A percentile compares a stretch with the other conserved stretches of the same genome.
Conservation (phyloP, 179 eudicot genomes). For the Carnegiea gigantea region DNA sequence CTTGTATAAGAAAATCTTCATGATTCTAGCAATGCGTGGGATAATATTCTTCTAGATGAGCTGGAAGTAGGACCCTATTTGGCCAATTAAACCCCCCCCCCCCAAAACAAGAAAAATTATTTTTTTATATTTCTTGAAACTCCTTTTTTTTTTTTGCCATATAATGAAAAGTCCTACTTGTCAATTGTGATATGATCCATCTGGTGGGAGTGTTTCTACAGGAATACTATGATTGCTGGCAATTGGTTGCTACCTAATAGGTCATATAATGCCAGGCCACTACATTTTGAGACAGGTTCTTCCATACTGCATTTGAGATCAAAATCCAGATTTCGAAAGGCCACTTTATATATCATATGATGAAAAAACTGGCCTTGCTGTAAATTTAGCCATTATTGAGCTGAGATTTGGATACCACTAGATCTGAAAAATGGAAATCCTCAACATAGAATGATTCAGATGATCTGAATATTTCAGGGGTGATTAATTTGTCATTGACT, state of each 20-base stretch:
- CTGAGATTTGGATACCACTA: neutral
- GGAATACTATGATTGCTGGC: neutral
- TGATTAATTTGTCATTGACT: neutral
- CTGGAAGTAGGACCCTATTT: slow-evolving; percentile 3
- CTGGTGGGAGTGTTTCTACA: neutral
- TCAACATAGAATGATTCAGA: neutral
- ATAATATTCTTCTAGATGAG: slow-evolving; percentile 1
- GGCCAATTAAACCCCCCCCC: neutral
- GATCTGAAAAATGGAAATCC: neutral
- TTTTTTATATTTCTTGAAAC: no score
- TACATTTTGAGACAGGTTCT: neutral
- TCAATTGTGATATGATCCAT: neutral
- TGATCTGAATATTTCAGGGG: neutral
- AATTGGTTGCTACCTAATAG: neutral
- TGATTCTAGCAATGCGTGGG: slow-evolving; percentile 8
- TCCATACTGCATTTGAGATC: neutral
- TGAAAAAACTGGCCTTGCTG: neutral
- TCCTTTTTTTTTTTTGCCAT: no score
- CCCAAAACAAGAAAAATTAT: neutral
- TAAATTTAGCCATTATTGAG: neutral
- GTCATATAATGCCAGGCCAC: slow-evolving; percentile 3
- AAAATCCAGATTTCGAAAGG: neutral
- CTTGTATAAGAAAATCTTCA: slow-evolving; percentile 22
- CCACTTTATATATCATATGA: neutral
- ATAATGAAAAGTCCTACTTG: neutral